A percentile compares a stretch with the other conserved stretches of the same genome.
phyloP scores from a whole-genome alignment of 176 grass and related monocot genomes.

The Oropetium thomaeum region DNA sequence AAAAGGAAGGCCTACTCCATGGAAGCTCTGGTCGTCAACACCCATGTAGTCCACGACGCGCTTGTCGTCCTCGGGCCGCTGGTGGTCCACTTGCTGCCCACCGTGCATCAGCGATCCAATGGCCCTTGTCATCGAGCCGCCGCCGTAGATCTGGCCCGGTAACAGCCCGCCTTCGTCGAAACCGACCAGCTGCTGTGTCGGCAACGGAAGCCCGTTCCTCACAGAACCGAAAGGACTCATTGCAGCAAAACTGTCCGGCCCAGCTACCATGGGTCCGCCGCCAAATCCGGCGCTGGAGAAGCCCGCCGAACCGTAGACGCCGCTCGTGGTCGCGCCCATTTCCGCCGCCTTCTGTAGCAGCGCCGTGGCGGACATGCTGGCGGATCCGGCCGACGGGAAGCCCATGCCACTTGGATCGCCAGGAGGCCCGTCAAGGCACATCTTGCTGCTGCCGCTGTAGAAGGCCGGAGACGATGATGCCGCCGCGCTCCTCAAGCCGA shows the following conservation, averaged over 20 bases:
- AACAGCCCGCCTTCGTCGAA: conserved; percentile 18
- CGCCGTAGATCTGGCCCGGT: conserved; percentile 6
- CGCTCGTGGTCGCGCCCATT: conserved; percentile 34
- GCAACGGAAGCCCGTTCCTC: not conserved
- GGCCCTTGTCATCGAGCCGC: conserved; percentile 1
- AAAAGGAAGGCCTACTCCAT: not conserved
- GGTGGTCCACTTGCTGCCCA: not conserved
- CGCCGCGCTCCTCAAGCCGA: not conserved
- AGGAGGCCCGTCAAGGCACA: not conserved
- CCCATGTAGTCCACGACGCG: conserved; percentile 67
- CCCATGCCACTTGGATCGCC: not conserved
- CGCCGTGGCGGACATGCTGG: conserved; percentile 65
- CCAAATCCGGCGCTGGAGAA: not conserved
- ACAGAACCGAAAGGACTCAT: not conserved
- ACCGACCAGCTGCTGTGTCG: conserved; percentile 21
- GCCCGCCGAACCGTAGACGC: not conserved
- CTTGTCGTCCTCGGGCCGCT: not conserved
- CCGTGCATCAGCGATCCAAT: conserved; percentile 8
- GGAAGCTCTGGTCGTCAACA: conserved; percentile 23
- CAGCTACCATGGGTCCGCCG: conserved; percentile 20
- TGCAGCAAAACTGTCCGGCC: not conserved
- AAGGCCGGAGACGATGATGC: not conserved
- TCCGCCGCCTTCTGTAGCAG: conserved; percentile 65
- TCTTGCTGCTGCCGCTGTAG: not conserved
- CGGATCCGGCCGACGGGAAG: not conserved